Base-by-base conservation (phyloP, 164 flowering plant genomes). In the Vitis cinerea region DNA sequence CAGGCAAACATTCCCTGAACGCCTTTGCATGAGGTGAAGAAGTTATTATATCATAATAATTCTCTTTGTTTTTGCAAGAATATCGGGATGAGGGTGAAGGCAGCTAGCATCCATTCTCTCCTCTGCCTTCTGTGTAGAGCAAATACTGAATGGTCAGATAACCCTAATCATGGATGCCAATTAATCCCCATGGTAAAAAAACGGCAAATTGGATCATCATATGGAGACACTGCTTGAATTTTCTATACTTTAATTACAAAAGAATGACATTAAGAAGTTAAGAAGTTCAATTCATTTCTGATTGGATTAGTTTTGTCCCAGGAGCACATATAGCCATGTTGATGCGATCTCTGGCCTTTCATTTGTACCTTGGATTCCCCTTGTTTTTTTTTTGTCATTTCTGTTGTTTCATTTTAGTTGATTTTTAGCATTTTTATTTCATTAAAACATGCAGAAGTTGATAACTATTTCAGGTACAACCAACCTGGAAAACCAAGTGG, bases 1-100 rank as follows among this genome's bases (percentile, higher is more conserved):
- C 63, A 77, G 80, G 50, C 75, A 74, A 56, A 78, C 81, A 47
- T 78, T 74, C 58, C 81, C 75, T 48, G 81, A 78, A 61, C 67
- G 75, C 57, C 81, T 78, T 10, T 59, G 78, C 44, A 60, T 78
- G 2, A 78, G 81, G 81, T 74, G 44, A 37, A 37, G 44, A 37
- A 58, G 23, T 14, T 51, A 16, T 27, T 1, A 3, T n/a, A 29
- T 19, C 0, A 37, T 37, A 37, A 37, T 37, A 10, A 11, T 13
- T 12, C 6, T 11, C 44, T 47, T 13, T 10, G 14, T 50, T 27
- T 10, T 15, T 44, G 16, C 37, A 50, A 64, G 53, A 68, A 63
- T 62, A 15, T 61, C 67, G 50, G 66, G 49, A n/a, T 58, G 27
- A 62, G 52, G 61, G 61, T 31, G 13, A 59, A 2, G 61, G 13